Conservation (phyloP, 441 rosid genomes). For the Oxalis stricta region DNA sequence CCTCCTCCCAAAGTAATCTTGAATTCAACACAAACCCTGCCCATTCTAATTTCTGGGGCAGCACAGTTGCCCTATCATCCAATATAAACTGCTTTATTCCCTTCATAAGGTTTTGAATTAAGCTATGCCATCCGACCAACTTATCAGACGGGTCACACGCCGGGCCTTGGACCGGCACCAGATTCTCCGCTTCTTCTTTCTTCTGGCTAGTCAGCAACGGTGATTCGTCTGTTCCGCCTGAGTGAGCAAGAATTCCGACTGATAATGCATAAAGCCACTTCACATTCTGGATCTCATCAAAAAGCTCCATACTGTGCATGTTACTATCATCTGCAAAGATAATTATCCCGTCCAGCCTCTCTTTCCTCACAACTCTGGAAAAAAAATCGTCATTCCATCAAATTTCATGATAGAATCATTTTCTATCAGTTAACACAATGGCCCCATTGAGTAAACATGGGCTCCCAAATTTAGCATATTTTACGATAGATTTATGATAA, state of each 20-base stretch:
- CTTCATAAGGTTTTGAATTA: constrained; percentile 46
- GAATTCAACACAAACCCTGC: constrained; percentile 91
- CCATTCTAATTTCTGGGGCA: constrained; percentile 89
- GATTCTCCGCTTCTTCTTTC: constrained; percentile 24
- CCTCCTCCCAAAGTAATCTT: constrained; percentile 76
- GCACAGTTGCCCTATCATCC: constrained; percentile 76
- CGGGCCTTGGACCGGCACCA: constrained; percentile 86
- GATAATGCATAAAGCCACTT: constrained; percentile 90
- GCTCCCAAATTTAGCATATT: no score
- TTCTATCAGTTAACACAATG: no score
- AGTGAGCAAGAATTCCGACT: constrained; percentile 66
- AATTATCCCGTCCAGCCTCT: constrained; percentile 84
- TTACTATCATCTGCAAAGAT: constrained; percentile 94
- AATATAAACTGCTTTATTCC: constrained; percentile 51
- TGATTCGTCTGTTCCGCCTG: constrained; percentile 33
- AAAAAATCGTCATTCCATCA: constrained; percentile 8
- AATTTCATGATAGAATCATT: no score
- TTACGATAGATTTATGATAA: no score
- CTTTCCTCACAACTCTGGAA: constrained; percentile 58
- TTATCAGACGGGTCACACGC: constrained; percentile 67
- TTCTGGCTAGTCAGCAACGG: constrained; percentile 16
- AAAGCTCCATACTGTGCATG: constrained; percentile 93
- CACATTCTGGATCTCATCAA: constrained; percentile 85
- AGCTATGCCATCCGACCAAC: constrained; percentile 83
- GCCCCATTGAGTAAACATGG: no score